Evolutionary conservation across 2,329 filamentous ascomycete genomes (phyloP), one percentile per base, ranked within the genome.

Genomic region (Penicillium corylophilum): DNA sequence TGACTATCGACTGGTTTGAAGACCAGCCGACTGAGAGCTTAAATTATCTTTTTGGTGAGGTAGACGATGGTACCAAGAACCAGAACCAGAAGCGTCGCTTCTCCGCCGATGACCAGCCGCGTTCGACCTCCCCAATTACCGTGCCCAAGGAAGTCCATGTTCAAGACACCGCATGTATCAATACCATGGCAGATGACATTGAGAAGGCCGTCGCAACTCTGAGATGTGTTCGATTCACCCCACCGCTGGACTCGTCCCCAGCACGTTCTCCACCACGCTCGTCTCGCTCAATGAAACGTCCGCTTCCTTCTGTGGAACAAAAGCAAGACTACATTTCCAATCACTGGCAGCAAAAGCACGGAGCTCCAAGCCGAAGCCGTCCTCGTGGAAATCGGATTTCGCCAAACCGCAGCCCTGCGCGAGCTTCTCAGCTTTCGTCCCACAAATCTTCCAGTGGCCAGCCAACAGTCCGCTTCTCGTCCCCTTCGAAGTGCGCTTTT

Each of bases 261-360:
- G 18, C 35, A 12, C 12, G 16, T 20, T 38, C 16, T 38, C 18
- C 35, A 20, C 35, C 16, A 38, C 50, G 26, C 16, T 36, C 44
- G 4, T 23, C 52, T 47, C 46, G 24, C 12, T 33, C 44, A 28
- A 18, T n/a, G 4, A 23, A 36, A 4, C 50, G 29, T 13, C 51
- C 47, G 8, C 18, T 56, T 24, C 51, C 51, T 13, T 57, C 58
- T 3, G 44, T 56, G n/a, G 57, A 57, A 28, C 47, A 53, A 44
- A 55, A 54, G 16, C 50, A 48, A 10, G 51, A 62, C 35, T 47
- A 60, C 26, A 39, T 54, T 22, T 33, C 50, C 16, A 50, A 38
- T 5, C 46, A 60, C 35, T 51, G 52, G 13, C 56, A 53, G 35
- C 47, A 50, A 20, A 61, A 56, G 35, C 54, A 61, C n/a, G n/a